Evolutionary conservation across 2,329 filamentous ascomycete genomes (phyloP), one percentile per base, ranked within the genome.

Genomic region (Aspergillus brunneoviolaceus): DNA sequence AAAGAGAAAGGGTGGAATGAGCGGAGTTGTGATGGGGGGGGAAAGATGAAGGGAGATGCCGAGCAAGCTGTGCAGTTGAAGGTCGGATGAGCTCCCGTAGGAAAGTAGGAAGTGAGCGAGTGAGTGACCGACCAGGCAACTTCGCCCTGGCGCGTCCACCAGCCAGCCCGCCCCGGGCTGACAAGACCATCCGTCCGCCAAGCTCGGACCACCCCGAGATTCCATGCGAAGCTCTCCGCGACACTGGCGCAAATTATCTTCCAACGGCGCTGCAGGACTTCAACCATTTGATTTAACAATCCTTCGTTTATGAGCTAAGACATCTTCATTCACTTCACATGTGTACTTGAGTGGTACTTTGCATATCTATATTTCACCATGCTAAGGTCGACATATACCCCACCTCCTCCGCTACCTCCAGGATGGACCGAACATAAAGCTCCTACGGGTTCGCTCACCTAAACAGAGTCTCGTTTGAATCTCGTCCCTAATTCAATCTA

Each of bases 391-490:
- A 93, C 90, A n/a, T 87, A 93, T 76, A 86, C 85, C 61, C 82
- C 86, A 23, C 82, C 84, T 10, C 81, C 85, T 50, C 86, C 90
- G 39, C 81, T 97, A 0, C 89, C 88, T 29, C 82, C 88, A 49
- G 92, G 91, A 64, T 97, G 93, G 93, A 91, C 90, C n/a, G 91
- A 96, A 76, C 92, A 97, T 78, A 93, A 88, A 77, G 92, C 93
- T 55, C 93, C 92, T 5, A 89, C 89, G 54, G 86, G 86, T 85
- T 76, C 58, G 76, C 72, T 61, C 63, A 49, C 52, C 58, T 53
- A n/a, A 5, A 47, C n/a, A 31, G 27, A 16, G 21, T 50, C 11
- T 60, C 35, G 53, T 58, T 64, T 49, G 59, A 35, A 58, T 57
- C 50, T 45, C 60, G 54, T 60, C 49, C 51, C 68, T 73, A 57